These are phyloP conservation scores for Draba incana DNA, from an alignment of 345 rosid genomes.

Conservation along the genomic window DNA sequence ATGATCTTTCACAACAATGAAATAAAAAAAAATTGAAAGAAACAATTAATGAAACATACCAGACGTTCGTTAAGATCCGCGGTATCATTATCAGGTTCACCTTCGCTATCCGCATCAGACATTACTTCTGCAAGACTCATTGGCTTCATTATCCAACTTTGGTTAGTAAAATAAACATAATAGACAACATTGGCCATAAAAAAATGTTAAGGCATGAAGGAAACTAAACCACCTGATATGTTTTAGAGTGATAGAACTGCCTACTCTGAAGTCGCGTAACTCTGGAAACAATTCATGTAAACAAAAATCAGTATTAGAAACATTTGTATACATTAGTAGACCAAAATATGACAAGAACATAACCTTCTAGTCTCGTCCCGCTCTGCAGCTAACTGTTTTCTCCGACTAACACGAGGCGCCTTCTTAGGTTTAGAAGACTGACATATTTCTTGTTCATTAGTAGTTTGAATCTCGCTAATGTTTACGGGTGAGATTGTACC, in stretches of 20 bases:
- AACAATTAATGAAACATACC: slow-evolving; percentile 46
- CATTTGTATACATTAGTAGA: background rate
- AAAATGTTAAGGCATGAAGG: background rate
- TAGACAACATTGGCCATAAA: slow-evolving; percentile 5
- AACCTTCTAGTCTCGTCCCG: slow-evolving; percentile 63
- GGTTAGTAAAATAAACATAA: slow-evolving; percentile 9
- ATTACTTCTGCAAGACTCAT: slow-evolving; percentile 67
- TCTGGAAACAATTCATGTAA: slow-evolving; percentile 46
- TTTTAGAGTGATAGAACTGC: slow-evolving; percentile 83
- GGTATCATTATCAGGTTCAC: slow-evolving; percentile 68
- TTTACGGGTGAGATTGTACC: slow-evolving; percentile 45
- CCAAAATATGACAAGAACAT: slow-evolving; percentile 27
- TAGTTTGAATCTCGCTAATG: slow-evolving; percentile 33
- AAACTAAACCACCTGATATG: slow-evolving; percentile 69
- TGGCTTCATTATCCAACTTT: slow-evolving; percentile 47
- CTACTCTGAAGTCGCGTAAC: slow-evolving; percentile 57
- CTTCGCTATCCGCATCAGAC: slow-evolving; percentile 79
- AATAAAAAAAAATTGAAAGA: background rate
- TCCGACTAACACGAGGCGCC: slow-evolving; percentile 50
- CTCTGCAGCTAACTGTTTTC: slow-evolving; percentile 52
- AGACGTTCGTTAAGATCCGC: slow-evolving; percentile 75
- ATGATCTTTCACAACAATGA: background rate
- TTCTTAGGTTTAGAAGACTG: slow-evolving; percentile 48
- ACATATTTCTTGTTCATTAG: slow-evolving; percentile 41
- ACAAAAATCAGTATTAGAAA: background rate